Conservation (phyloP, 805 yeast species). For the Brettanomyces custersianus region DNA sequence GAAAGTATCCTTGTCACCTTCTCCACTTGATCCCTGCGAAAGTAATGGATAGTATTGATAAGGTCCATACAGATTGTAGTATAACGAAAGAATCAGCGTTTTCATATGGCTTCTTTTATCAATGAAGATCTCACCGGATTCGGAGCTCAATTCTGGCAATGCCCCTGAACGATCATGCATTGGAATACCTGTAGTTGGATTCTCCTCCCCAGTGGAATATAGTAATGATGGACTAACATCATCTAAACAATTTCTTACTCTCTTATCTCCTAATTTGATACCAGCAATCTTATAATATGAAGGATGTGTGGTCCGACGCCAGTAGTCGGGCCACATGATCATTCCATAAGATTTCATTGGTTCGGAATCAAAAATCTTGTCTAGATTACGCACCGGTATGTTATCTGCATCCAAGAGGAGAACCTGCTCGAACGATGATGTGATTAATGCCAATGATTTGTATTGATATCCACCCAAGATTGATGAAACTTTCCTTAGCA, state of each 20-base stretch:
- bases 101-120: conserved; percentile 39
- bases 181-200: conserved; percentile 24
- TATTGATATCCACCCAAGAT: conserved; percentile 38
- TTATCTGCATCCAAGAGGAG: conserved; percentile 46
- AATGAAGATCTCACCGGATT: conserved; percentile 46
- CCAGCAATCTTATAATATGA: conserved; percentile 37
- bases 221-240: conserved; percentile 17
- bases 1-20: conserved; percentile 55
- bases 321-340: conserved; percentile 52
- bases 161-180: conserved; percentile 44
- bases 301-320: conserved; percentile 50
- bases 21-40: conserved; percentile 40
- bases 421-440: conserved; percentile 45
- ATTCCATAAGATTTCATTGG: conserved; percentile 46
- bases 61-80: conserved; percentile 47
- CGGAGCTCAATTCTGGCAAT: conserved; percentile 46
- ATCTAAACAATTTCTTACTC: conserved; percentile 23
- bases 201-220: conserved; percentile 9
- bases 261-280: conserved; percentile 22
- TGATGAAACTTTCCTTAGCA: conserved; percentile 8
- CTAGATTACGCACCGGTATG: conserved; percentile 39
- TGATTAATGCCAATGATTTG: conserved; percentile 39
- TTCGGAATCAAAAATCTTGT: conserved; percentile 41
- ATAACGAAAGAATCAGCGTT: conserved; percentile 39
- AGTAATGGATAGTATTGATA: conserved; percentile 36